Evolutionary conservation across 1,139 yeast genomes (phyloP).

Genomic region (Yamadazyma membranifaciens): DNA sequence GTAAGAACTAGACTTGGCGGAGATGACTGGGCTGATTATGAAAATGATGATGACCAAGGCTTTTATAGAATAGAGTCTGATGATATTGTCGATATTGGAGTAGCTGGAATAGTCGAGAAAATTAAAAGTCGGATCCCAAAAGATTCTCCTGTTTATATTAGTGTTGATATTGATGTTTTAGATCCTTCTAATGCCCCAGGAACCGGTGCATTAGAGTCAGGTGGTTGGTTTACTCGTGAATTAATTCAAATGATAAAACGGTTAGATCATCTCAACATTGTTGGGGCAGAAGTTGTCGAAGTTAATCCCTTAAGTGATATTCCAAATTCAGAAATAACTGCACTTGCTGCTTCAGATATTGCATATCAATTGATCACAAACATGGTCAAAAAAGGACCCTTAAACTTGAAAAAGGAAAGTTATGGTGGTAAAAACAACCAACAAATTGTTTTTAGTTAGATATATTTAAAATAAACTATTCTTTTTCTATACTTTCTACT

Average conservation of each 20-base stretch:
- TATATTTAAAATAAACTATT: too few relatives aligned
- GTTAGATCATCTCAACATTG: constrained; percentile 57
- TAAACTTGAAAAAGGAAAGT: too few relatives aligned
- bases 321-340: constrained; percentile 60
- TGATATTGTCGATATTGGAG: constrained; percentile 64
- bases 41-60: constrained; percentile 62
- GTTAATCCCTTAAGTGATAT: constrained; percentile 70
- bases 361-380: constrained; percentile 69
- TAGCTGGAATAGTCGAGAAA: constrained; percentile 48
- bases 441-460: too few relatives aligned
- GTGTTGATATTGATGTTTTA: constrained; percentile 76
- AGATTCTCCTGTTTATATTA: constrained; percentile 64
- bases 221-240: constrained; percentile 78
- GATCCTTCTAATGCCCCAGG: constrained; percentile 83
- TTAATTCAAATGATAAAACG: constrained; percentile 59
- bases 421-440: too few relatives aligned
- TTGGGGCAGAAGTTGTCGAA: constrained; percentile 79
- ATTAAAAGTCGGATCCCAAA: constrained; percentile 51
- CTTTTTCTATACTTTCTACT: too few relatives aligned
- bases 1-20: constrained; percentile 68
- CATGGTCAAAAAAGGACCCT: constrained; percentile 51
- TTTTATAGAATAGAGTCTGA: constrained; percentile 66
- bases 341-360: constrained; percentile 74
- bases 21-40: constrained; percentile 48
- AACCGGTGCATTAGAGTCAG: constrained; percentile 81